phyloP scores from a whole-genome alignment of 192 early-diverging fungal genomes.

The Coemansia furcata region DNA sequence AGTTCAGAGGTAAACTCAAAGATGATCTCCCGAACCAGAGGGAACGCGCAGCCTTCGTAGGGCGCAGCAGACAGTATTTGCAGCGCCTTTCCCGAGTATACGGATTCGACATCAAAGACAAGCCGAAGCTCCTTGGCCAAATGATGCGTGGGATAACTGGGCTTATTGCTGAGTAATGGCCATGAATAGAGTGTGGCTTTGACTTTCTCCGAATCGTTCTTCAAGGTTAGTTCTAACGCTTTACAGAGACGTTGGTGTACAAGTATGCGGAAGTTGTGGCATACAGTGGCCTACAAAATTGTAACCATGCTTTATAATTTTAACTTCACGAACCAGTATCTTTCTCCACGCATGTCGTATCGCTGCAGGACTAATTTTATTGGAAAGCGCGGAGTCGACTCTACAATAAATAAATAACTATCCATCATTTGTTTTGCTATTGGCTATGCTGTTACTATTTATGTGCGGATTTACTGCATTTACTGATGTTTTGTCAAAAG shows the following conservation, averaged over 20 bases:
- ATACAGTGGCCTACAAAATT: too few relatives aligned
- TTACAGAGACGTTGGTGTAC: not conserved
- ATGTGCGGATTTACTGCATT: too few relatives aligned
- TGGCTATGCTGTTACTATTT: too few relatives aligned
- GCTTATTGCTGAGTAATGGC: not conserved
- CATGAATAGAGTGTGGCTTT: not conserved
- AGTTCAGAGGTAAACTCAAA: not conserved
- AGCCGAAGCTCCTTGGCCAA: not conserved
- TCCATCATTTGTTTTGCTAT: too few relatives aligned
- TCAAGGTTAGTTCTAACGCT: not conserved
- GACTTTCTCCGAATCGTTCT: not conserved
- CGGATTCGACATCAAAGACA: not conserved
- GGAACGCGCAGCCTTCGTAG: not conserved
- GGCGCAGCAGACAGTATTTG: not conserved
- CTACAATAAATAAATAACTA: too few relatives aligned
- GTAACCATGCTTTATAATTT: too few relatives aligned
- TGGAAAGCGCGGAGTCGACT: too few relatives aligned
- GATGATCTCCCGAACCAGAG: not conserved
- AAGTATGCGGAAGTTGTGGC: not conserved
- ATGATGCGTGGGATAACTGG: not conserved
- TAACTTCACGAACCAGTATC: too few relatives aligned
- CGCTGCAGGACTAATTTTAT: too few relatives aligned
- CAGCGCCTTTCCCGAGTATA: not conserved
- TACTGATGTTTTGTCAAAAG: too few relatives aligned
- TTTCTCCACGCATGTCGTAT: too few relatives aligned